Evolutionary conservation across 108 stramenopile genomes (phyloP), one percentile per base, ranked within the genome.

Genomic region (Cyclotella cryptica): DNA sequence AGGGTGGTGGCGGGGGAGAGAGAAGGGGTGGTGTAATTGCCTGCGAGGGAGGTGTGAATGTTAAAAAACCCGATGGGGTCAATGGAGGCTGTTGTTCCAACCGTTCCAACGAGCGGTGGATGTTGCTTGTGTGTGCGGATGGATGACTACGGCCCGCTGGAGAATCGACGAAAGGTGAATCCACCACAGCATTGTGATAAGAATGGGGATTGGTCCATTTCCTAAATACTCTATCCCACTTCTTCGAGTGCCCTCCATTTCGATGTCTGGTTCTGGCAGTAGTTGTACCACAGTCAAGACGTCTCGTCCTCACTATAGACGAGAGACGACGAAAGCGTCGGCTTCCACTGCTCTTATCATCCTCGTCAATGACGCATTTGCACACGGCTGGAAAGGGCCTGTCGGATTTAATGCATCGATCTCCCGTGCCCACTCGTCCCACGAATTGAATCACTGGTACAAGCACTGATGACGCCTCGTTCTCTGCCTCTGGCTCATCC

Each of bases 331-430:
- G 19, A 43, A 46, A 18, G 1, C 30, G 10, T 40, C 15, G 3
- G 18, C 1, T 11, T 18, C 61, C 5, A 30, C 19, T 58, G 15
- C 55, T 47, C n/a, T 21, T 45, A 10, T 55, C 51, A 10, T 55
- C 51, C 13, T 55, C 39, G 10, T n/a, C 10, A n/a, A 42, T 15
- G n/a, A 52, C 22, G 12, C 21, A 15, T 51, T 53, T 53, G 66
- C 58, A 22, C 8, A 13, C 27, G 7, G 66, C 22, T 13, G 88
- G 84, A 43, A 90, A 69, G 5, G 92, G 89, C 66, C 72, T 66
- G 82, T 93, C 83, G 45, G 88, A 74, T 30, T 84, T 84, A 64
- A 93, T 77, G 69, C 88, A 90, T 26, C 89, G 88, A 84, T 93
- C 88, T 28, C 92, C 92, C 27, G 49, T 66, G 12, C 92, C 92